These are phyloP conservation scores for Pseudogymnoascus sp. DNA, from an alignment of 2,329 filamentous ascomycete genomes.

Conservation along the genomic window DNA sequence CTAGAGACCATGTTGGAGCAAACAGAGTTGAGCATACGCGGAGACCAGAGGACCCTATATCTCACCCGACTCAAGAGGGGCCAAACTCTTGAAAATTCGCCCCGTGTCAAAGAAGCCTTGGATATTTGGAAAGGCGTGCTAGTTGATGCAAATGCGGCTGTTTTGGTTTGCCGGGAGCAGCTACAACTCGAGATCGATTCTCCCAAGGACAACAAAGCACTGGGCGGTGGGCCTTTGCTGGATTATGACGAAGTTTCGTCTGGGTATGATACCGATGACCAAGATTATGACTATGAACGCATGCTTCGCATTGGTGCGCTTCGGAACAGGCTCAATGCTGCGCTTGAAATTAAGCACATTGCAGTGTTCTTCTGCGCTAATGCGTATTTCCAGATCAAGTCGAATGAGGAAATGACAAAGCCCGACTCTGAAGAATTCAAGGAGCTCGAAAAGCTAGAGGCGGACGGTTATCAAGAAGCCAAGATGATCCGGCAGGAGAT, in stretches of 20 bases:
- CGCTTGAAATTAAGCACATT: slow-evolving; percentile 73
- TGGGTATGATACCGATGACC: slow-evolving; percentile 26
- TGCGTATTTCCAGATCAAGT: slow-evolving; percentile 75
- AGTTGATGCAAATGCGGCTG: slow-evolving; percentile 41
- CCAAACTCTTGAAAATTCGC: slow-evolving; percentile 71
- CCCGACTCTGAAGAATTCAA: slow-evolving; percentile 61
- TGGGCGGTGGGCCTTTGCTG: slow-evolving; percentile 9
- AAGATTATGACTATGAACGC: not conserved
- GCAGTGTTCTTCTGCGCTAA: slow-evolving; percentile 81
- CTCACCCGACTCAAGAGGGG: slow-evolving; percentile 68
- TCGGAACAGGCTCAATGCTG: slow-evolving; percentile 59
- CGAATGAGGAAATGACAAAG: slow-evolving; percentile 53
- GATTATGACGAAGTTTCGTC: slow-evolving; percentile 26
- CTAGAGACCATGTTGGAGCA: slow-evolving; percentile 87
- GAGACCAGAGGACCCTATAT: slow-evolving; percentile 60
- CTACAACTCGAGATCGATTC: slow-evolving; percentile 43
- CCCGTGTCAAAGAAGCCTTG: slow-evolving; percentile 59
- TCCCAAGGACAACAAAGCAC: slow-evolving; percentile 19
- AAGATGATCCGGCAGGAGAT: slow-evolving; percentile 73
- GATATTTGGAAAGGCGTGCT: slow-evolving; percentile 58
- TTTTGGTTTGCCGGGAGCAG: slow-evolving; percentile 57
- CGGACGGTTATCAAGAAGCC: slow-evolving; percentile 66
- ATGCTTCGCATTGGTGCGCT: slow-evolving; percentile 44
- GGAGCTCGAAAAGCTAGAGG: slow-evolving; percentile 61
- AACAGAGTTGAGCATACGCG: slow-evolving; percentile 58